phyloP scores from a whole-genome alignment of 2,329 filamentous ascomycete species.

The Phyllosticta paracitricarpa region DNA sequence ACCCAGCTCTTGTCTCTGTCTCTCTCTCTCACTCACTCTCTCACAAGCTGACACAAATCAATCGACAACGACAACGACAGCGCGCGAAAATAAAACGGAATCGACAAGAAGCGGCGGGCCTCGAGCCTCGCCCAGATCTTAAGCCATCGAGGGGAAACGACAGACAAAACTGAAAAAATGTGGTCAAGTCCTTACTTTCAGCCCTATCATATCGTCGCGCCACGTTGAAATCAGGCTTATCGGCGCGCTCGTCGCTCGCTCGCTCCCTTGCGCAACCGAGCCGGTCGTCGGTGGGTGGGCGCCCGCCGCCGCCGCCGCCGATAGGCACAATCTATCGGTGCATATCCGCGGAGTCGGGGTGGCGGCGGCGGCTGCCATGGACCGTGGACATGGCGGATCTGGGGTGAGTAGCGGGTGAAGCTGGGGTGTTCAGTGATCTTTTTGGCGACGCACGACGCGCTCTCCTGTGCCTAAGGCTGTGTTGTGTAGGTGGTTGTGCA shows the following conservation, averaged over 20 bases:
- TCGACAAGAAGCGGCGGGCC: neutral
- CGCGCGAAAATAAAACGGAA: neutral
- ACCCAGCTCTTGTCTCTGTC: neutral
- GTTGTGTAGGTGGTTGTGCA: too few relatives aligned
- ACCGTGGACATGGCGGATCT: too few relatives aligned
- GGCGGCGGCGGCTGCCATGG: too few relatives aligned
- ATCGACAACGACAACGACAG: neutral
- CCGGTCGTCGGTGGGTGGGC: neutral
- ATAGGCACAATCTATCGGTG: neutral
- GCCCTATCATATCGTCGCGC: neutral
- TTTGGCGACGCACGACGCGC: too few relatives aligned
- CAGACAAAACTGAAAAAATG: neutral
- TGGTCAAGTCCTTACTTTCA: neutral
- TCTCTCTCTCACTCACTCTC: neutral
- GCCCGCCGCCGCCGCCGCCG: neutral
- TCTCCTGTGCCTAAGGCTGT: too few relatives aligned
- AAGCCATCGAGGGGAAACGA: neutral
- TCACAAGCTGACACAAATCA: neutral
- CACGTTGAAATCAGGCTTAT: neutral
- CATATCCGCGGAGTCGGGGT: neutral
- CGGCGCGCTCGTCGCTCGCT: neutral
- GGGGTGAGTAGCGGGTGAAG: too few relatives aligned
- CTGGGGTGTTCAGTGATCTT: too few relatives aligned
- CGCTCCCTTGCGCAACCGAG: neutral
- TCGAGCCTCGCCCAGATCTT: neutral